Base-by-base conservation (phyloP, 2,329 filamentous ascomycete species). In the Hymenoscyphus repandus region DNA sequence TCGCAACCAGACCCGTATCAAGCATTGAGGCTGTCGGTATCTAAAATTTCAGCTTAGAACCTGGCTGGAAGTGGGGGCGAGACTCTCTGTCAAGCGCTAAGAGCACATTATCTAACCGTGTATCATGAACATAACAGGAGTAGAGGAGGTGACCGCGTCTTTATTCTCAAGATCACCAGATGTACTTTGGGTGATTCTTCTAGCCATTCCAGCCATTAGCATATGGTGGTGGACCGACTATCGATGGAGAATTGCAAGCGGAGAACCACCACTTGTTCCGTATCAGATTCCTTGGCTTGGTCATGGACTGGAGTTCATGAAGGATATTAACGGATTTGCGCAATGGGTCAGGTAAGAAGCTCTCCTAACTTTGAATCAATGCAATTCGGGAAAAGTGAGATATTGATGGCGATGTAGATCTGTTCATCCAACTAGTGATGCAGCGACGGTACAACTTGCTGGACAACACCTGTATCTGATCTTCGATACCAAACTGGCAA, bases 401-500 rank as follows among this genome's bases (percentile, higher is more conserved):
- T 27, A 6, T 32, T 3, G 13, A 27, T 30, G 32, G 33, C 27
- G 42, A 43, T 13, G n/a, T 17, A 50, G 53, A 46, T 53, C 50
- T 22, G 33, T 48, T 20, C 45, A 51, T 30, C 52, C 52, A 4
- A 31, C 45, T 12, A 47, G 45, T 31, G 31, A 46, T 12, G 46
- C 52, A 15, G 52, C 49, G 6, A 55, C 52, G 5, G 48, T 53
- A 5, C 53, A 45, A 10, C 45, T 60, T 11, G 57, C 47, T 20
- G 60, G 60, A 1, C 47, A 55, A 32, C 51, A 56, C 43, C 54
- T 54, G 6, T 60, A 62, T 52, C 32, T 56, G 6, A 51, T 62
- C 22, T 57, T 58, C 20, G 55, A 62, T 41, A 48, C 56, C 38
- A 61, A 59, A 37, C 53, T 61, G 10, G 57, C 57, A 13, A 50